phyloP scores from a whole-genome alignment of 495 filamentous ascomycete genomes.

The Chaetomium fimeti region DNA sequence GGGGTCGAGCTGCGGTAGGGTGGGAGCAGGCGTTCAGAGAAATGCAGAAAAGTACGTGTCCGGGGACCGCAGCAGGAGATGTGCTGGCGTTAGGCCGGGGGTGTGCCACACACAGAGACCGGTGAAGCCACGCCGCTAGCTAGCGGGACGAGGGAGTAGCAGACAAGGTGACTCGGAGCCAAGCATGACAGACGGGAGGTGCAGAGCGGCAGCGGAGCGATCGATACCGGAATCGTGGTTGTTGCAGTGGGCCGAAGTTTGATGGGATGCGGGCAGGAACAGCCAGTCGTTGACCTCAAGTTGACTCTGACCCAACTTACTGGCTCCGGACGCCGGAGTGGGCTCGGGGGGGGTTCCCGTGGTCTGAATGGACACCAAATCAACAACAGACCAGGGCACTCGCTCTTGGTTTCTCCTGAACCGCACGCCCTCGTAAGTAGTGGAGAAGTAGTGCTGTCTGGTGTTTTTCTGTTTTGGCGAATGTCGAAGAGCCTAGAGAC shows the following conservation, averaged over 20 bases:
- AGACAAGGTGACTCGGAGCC: constrained; percentile 26
- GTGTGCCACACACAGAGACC: constrained; percentile 16
- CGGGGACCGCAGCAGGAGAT: constrained; percentile 17
- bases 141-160: constrained; percentile 25
- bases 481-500: constrained; percentile 13
- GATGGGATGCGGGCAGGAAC: constrained; percentile 38
- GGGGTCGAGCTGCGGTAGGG: constrained; percentile 7
- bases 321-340: constrained; percentile 36
- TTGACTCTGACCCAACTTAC: constrained; percentile 40
- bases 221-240: constrained; percentile 33
- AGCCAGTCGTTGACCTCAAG: constrained; percentile 44
- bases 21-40: neutral
- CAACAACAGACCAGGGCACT: constrained; percentile 27
- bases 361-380: constrained; percentile 34
- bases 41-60: constrained; percentile 29
- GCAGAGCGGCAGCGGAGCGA: constrained; percentile 34
- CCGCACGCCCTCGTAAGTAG: constrained; percentile 21
- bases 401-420: constrained; percentile 25
- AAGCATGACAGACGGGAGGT: constrained; percentile 36
- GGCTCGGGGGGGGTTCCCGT: constrained; percentile 27
- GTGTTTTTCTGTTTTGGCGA: constrained; percentile 19
- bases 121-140: constrained; percentile 26
- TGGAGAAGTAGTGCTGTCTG: neutral
- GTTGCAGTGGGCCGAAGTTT: constrained; percentile 40
- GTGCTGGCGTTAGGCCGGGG: constrained; percentile 27